Evolutionary conservation across 73 alveolate genomes (phyloP), one percentile per base, ranked within the genome.

Genomic region (Breviolum minutum): DNA sequence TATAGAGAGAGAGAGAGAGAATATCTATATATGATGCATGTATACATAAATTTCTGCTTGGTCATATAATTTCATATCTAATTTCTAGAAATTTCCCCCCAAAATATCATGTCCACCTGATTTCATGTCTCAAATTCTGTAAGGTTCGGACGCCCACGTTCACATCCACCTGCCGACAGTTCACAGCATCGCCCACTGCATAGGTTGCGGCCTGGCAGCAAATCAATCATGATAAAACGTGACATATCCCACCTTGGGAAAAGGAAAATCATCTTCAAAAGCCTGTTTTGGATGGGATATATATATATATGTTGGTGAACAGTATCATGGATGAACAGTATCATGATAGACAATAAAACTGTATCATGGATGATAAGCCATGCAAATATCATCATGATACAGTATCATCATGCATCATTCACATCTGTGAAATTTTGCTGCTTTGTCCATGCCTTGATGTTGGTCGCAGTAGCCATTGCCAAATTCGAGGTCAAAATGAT

Each of bases 101-200:
- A 73, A 48, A 27, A 63, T 22, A 27, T 30, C 87, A 40, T 40
- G 54, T 40, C 3, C 54, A 40, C 0, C 54, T 40, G 54, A 40
- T 40, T 40, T 40, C 54, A 40, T 40, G 54, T 40, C 54, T 40
- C 54, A 40, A 40, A 40, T 40, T 40, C 54, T 40, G 54, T 40
- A 32, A 26, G 98, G 5, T n/a, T 63, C 98, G 26, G 29, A 81
- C 98, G 22, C 98, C 98, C 22, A 92, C 90, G 90, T 92, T 92
- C 68, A 92, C 98, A 27, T 92, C 98, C 66, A 70, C 90, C 90
- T 92, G 98, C 84, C 90, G 89, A 80, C 98, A 92, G 68, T 69
- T 62, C 92, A 83, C 71, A 12, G 77, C 69, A 22, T n/a, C 70
- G 77, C 98, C 98, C 89, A 92, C 70, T n/a, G 98, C 98, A n/a